phyloP scores from a whole-genome alignment of 441 rosid species.

The Populus hybrid region DNA sequence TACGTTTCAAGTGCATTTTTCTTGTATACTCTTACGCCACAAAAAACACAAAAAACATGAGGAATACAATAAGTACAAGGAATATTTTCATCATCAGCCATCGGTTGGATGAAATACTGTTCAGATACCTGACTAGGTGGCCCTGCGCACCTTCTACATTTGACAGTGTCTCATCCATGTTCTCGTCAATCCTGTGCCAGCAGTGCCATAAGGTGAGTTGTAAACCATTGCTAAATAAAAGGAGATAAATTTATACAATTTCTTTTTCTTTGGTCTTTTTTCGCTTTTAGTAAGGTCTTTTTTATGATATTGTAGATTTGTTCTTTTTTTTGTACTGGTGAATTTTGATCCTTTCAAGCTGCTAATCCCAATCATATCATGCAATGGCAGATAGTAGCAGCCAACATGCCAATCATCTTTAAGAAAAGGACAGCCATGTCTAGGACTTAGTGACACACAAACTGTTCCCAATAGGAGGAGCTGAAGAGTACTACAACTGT shows the following conservation, averaged over 20 bases:
- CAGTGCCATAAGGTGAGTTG: neutral
- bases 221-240: neutral
- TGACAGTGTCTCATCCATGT: constrained; percentile 83
- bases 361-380: constrained; percentile 4
- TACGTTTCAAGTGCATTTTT: constrained; percentile 11
- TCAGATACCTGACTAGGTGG: constrained; percentile 77
- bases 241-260: neutral
- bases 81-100: constrained; percentile 98
- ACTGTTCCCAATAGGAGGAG: neutral
- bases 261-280: neutral
- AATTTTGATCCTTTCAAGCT: neutral
- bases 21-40: constrained; percentile 56
- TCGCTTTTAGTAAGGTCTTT: too few species aligned
- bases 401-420: neutral
- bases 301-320: neutral
- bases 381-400: neutral
- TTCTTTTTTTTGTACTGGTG: neutral
- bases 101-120: constrained; percentile 87
- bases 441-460: neutral
- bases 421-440: neutral
- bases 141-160: constrained; percentile 95
- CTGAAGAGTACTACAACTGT: neutral
- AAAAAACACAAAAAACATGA: constrained; percentile 87
- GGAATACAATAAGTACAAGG: constrained; percentile 79
- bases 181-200: constrained; percentile 81